Evolutionary conservation across 148 eudicot species (phyloP).

Genomic region (Rhododendron ovatum): DNA sequence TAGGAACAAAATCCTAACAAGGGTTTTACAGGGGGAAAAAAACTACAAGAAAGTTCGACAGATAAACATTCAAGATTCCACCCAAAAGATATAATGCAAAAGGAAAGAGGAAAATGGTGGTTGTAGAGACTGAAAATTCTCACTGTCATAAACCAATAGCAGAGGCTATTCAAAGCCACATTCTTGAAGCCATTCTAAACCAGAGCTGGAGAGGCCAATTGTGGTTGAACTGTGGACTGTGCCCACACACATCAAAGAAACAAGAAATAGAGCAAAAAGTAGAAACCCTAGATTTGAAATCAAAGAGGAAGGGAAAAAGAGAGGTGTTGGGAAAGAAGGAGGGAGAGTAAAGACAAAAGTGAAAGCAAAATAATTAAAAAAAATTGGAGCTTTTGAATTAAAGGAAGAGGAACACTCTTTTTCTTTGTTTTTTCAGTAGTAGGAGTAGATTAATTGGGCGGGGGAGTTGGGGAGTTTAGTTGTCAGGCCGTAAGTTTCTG

Average conservation of each 20-base stretch:
- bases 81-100: not conserved
- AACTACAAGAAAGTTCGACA: not conserved
- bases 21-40: constrained; percentile 4
- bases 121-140: not conserved
- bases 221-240: not conserved
- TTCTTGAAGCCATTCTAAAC: constrained; percentile 9
- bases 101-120: not conserved
- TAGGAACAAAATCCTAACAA: constrained; percentile 2
- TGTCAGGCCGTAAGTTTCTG: constrained; percentile 16
- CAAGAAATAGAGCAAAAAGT: not conserved
- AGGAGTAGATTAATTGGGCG: not conserved
- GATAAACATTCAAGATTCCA: not conserved
- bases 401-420: not conserved
- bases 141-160: not conserved
- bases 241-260: constrained; percentile 1
- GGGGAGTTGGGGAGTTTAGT: not conserved
- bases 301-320: constrained; percentile 8
- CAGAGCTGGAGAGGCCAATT: not conserved
- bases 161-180: not conserved
- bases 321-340: constrained; percentile 20
- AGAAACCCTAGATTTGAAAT: constrained; percentile 27
- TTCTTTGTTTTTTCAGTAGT: not conserved
- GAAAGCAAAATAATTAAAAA: not conserved
- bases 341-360: constrained; percentile 38
- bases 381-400: constrained; percentile 25